phyloP scores from a whole-genome alignment of 768 basidiomycete genomes.

The Termitomyces sp. region DNA sequence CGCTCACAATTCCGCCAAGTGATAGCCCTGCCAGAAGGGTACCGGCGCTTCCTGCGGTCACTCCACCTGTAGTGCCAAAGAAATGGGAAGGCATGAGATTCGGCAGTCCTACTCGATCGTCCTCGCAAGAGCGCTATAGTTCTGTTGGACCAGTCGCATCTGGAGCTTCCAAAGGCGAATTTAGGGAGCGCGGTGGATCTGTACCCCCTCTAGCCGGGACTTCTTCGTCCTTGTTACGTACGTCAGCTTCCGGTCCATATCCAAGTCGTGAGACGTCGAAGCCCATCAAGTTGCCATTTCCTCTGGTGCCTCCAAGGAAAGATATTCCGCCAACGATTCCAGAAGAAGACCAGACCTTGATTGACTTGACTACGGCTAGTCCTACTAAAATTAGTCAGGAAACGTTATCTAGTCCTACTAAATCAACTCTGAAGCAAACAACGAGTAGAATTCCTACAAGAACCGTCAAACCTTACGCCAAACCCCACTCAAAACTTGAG shows the following conservation, averaged over 20 bases:
- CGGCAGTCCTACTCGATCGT: slow-evolving; percentile 19
- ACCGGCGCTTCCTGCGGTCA: slow-evolving; percentile 21
- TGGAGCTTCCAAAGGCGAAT: slow-evolving; percentile 11
- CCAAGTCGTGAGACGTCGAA: slow-evolving; percentile 1
- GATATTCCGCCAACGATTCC: slow-evolving; percentile 18
- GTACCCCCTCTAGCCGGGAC: slow-evolving; percentile 5
- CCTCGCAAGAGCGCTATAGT: slow-evolving; percentile 21
- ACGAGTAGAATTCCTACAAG: slow-evolving; percentile 56
- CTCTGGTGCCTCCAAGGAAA: slow-evolving; percentile 20
- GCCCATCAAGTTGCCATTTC: slow-evolving; percentile 26
- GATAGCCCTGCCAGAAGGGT: slow-evolving; percentile 39
- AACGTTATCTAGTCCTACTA: slow-evolving; percentile 25
- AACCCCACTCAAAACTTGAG: slow-evolving; percentile 20
- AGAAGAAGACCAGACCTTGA: slow-evolving; percentile 22
- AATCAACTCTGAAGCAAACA: slow-evolving; percentile 44
- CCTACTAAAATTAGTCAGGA: slow-evolving; percentile 16
- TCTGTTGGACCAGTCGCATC: slow-evolving; percentile 21
- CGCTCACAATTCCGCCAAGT: slow-evolving; percentile 25
- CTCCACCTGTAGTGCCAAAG: slow-evolving; percentile 26
- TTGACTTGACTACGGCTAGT: slow-evolving; percentile 1
- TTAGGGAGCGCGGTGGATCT: slow-evolving; percentile 4
- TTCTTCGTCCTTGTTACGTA: neutral
- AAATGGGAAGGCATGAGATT: slow-evolving; percentile 22
- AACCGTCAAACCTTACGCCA: slow-evolving; percentile 54
- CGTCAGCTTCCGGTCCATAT: neutral